A percentile compares a stretch with the other conserved stretches of the same genome.
phyloP scores from a whole-genome alignment of 140 eudicot species.

The Anethum foeniculum region DNA sequence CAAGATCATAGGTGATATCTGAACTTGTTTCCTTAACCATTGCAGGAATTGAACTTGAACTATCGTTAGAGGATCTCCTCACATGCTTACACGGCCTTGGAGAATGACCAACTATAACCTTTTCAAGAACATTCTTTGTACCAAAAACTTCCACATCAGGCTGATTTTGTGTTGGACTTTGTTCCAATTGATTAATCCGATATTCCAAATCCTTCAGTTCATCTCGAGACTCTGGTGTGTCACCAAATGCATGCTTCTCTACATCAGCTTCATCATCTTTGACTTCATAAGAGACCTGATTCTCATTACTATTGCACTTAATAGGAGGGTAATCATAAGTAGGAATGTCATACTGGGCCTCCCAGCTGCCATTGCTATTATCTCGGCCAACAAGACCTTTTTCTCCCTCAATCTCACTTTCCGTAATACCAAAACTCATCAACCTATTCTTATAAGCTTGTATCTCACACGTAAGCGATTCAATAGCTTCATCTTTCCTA shows the following conservation, averaged over 20 bases:
- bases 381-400: slow-evolving; percentile 26
- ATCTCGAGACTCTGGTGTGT: slow-evolving; percentile 49
- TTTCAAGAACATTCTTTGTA: slow-evolving; percentile 44
- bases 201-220: slow-evolving; percentile 62
- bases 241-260: slow-evolving; percentile 67
- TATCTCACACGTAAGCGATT: slow-evolving; percentile 61
- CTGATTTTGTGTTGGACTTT: slow-evolving; percentile 42
- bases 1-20: slow-evolving; percentile 31
- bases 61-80: slow-evolving; percentile 49
- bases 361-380: slow-evolving; percentile 31
- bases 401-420: slow-evolving; percentile 62
- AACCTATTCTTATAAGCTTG: slow-evolving; percentile 71
- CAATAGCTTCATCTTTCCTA: slow-evolving; percentile 56
- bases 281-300: slow-evolving; percentile 33
- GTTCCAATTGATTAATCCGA: slow-evolving; percentile 60
- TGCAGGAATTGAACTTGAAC: slow-evolving; percentile 27
- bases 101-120: slow-evolving; percentile 72
- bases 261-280: slow-evolving; percentile 44
- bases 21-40: slow-evolving; percentile 37
- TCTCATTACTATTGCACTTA: slow-evolving; percentile 48
- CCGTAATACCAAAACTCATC: slow-evolving; percentile 79
- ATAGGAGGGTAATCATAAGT: slow-evolving; percentile 56
- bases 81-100: slow-evolving; percentile 47
- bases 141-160: slow-evolving; percentile 32
- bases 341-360: slow-evolving; percentile 37